Evolutionary conservation across 2,329 filamentous ascomycete genomes (phyloP).

Genomic region (Dendrostoma leiphaemia): DNA sequence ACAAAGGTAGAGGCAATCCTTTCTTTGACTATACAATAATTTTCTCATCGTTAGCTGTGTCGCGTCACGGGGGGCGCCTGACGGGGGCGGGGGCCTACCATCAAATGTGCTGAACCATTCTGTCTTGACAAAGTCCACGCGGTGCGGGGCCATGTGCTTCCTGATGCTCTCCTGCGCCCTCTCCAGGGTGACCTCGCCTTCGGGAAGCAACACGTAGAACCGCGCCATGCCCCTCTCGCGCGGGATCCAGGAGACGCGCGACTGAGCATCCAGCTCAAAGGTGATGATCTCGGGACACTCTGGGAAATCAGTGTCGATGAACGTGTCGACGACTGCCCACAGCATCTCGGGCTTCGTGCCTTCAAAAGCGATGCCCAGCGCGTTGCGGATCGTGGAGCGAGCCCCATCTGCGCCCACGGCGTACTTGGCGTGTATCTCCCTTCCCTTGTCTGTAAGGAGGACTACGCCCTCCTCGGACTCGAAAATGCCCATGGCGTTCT

Average conservation of each 20-base stretch:
- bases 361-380: conserved; percentile 38
- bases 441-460: conserved; percentile 29
- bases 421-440: conserved; percentile 36
- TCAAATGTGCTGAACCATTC: conserved; percentile 52
- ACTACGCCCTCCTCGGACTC: conserved; percentile 27
- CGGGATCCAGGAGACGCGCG: conserved; percentile 47
- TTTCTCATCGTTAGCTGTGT: conserved; percentile 3
- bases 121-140: conserved; percentile 39
- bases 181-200: conserved; percentile 41
- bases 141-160: conserved; percentile 41
- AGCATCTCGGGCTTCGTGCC: conserved; percentile 49
- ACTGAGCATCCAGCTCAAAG: conserved; percentile 43
- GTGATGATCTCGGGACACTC: conserved; percentile 45
- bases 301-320: conserved; percentile 48
- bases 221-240: conserved; percentile 44
- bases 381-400: conserved; percentile 42
- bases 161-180: conserved; percentile 40
- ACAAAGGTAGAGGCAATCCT: conserved; percentile 38
- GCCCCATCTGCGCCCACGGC: conserved; percentile 53
- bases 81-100: conserved; percentile 29
- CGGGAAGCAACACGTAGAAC: conserved; percentile 43
- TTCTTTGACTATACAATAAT: conserved; percentile 35
- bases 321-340: conserved; percentile 47
- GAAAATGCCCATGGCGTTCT: conserved; percentile 32
- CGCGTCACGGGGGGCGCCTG: no score